Base-by-base conservation (phyloP, 805 yeast genomes). In the Pichia phayaonensis region DNA sequence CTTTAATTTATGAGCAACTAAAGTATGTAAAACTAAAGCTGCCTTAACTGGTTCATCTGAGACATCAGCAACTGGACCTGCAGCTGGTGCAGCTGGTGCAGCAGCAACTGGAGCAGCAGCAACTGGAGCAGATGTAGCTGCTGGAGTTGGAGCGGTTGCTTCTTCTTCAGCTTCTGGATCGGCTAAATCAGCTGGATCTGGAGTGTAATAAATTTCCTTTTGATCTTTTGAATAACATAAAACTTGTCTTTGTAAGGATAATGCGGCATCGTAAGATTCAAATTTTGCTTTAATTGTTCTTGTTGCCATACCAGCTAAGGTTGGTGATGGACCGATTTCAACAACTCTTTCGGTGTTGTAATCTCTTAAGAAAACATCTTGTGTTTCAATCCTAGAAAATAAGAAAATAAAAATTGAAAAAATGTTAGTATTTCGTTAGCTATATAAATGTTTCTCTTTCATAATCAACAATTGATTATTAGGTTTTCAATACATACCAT, bases 301-400 rank as follows among this genome's bases (percentile, higher is more conserved):
- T 60, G 87, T 81, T 57, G 99, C 98, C 99, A 94, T 94, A 59
- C 98, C 98, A 40, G 97, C 94, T 67, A 94, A 78, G 42, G 99
- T 94, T 54, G 99, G 98, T 45, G 98, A 90, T 54, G 99, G 99
- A 50, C 99, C 99, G 57, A 94, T 88, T 72, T 94, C 99, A 59
- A 94, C 97, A 55, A 94, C 92, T 66, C 99, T 81, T 74, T 95
- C 99, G 55, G 97, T 86, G 72, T 92, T 90, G 80, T 81, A 85
- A 61, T 90, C 94, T 69, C 87, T 86, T 68, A 94, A 80, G 67
- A 94, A 86, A 52, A 94, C 98, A 74, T 94, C 99, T 73, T 94
- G 99, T 55, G 99, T 94, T 70, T 95, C 99, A 69, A 95, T 94
- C 74, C 71, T 66, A 26, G 34, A 45, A 4, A 21, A 38, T 39